phyloP scores from a whole-genome alignment of 768 basidiomycete species.

The Jaapia argillacea region DNA sequence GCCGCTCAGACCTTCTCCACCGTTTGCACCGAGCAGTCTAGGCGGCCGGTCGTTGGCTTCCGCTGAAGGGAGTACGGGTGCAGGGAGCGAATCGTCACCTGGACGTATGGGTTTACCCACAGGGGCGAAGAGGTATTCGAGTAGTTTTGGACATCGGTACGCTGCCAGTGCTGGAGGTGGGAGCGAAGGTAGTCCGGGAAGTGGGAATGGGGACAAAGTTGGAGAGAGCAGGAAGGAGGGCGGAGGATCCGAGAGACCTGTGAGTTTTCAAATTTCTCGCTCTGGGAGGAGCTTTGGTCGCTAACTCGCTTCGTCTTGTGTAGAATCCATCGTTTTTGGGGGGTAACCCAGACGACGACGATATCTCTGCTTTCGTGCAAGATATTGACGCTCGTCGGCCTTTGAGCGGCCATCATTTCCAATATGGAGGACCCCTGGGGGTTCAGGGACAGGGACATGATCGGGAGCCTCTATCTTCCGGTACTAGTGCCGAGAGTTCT shows the following conservation, averaged over 20 bases:
- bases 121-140: slow-evolving; percentile 54
- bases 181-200: slow-evolving; percentile 22
- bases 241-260: neutral
- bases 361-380: slow-evolving; percentile 68
- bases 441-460: slow-evolving; percentile 9
- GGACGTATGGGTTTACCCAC: slow-evolving; percentile 11
- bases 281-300: no score
- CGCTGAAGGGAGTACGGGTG: slow-evolving; percentile 16
- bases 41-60: slow-evolving; percentile 29
- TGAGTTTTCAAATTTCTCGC: no score
- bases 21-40: slow-evolving; percentile 30
- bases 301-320: no score
- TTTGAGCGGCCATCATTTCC: slow-evolving; percentile 21
- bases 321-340: slow-evolving; percentile 36
- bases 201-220: slow-evolving; percentile 12
- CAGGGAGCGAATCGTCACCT: slow-evolving; percentile 16
- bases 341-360: slow-evolving; percentile 57
- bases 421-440: neutral
- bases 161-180: slow-evolving; percentile 30
- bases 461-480: slow-evolving; percentile 5
- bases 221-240: slow-evolving; percentile 5
- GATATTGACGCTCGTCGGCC: slow-evolving; percentile 68
- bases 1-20: slow-evolving; percentile 29
- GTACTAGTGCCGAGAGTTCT: neutral
- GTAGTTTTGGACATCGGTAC: slow-evolving; percentile 71